A percentile compares a stretch with the other conserved stretches of the same genome.
phyloP scores from a whole-genome alignment of 345 rosid species.

The Kandelia obovata region DNA sequence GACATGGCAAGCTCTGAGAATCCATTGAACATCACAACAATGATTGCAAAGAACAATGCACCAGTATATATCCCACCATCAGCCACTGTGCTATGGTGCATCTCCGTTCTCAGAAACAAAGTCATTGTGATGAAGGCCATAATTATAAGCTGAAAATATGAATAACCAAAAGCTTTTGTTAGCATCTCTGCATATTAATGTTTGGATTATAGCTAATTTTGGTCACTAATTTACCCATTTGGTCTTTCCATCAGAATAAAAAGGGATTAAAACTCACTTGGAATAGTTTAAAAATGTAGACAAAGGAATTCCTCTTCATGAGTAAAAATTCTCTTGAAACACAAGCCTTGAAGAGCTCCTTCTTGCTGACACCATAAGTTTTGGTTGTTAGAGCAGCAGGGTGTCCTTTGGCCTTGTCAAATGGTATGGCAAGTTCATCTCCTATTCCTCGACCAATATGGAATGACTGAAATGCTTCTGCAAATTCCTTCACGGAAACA shows the following conservation, averaged over 20 bases:
- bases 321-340: slow-evolving; percentile 65
- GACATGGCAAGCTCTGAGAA: slow-evolving; percentile 77
- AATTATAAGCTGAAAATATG: slow-evolving; percentile 48
- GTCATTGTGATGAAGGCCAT: slow-evolving; percentile 57
- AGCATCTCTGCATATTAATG: too few species aligned
- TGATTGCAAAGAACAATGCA: slow-evolving; percentile 53
- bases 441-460: slow-evolving; percentile 58
- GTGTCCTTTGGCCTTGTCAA: slow-evolving; percentile 69
- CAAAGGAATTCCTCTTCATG: slow-evolving; percentile 86
- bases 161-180: background rate
- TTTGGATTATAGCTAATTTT: background rate
- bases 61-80: slow-evolving; percentile 76
- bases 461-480: slow-evolving; percentile 65
- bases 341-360: slow-evolving; percentile 69
- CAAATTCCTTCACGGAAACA: slow-evolving; percentile 53
- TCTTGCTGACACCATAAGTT: slow-evolving; percentile 59
- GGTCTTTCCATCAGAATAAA: background rate
- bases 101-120: slow-evolving; percentile 58
- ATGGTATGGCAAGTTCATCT: slow-evolving; percentile 62
- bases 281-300: slow-evolving; percentile 58
- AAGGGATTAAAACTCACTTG: slow-evolving; percentile 33
- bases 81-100: slow-evolving; percentile 49
- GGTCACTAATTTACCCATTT: too few species aligned
- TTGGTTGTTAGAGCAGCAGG: slow-evolving; percentile 68
- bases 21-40: slow-evolving; percentile 65